Conservation (phyloP, 2,329 filamentous ascomycete species). For the Escovopsis weberi region DNA sequence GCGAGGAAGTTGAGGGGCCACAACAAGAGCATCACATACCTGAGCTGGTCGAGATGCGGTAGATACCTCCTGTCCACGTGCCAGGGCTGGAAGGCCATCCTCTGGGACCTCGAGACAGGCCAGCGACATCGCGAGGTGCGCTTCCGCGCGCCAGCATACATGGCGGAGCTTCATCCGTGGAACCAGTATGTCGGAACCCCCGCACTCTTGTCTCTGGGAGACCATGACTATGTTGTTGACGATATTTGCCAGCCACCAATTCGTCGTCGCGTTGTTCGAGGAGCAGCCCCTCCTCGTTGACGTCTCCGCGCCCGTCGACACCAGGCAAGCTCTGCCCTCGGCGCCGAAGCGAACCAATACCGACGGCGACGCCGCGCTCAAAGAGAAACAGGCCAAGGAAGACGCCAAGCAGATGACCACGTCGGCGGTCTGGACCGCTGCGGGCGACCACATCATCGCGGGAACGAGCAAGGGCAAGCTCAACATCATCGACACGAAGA, state of each 20-base stretch:
- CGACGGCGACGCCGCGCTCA: constrained; percentile 53
- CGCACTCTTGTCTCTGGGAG: too few relatives aligned
- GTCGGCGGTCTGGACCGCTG: constrained; percentile 73
- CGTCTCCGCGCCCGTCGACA: constrained; percentile 50
- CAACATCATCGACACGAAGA: constrained; percentile 80
- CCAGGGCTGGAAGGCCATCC: constrained; percentile 89
- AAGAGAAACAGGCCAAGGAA: constrained; percentile 77
- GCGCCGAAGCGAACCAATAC: constrained; percentile 60
- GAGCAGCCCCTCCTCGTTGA: constrained; percentile 84
- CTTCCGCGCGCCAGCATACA: constrained; percentile 88
- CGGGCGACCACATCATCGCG: constrained; percentile 77
- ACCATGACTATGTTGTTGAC: not conserved
- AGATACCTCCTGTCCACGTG: constrained; percentile 84
- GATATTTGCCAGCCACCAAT: constrained; percentile 49
- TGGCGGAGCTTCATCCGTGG: constrained; percentile 84
- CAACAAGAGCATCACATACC: constrained; percentile 80
- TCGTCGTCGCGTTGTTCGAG: constrained; percentile 87
- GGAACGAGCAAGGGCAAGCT: constrained; percentile 93
- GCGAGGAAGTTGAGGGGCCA: constrained; percentile 89
- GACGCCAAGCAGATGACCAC: constrained; percentile 94
- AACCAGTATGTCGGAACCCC: constrained; percentile 48
- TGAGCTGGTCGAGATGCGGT: constrained; percentile 90
- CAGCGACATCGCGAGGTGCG: constrained; percentile 69
- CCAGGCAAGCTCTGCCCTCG: constrained; percentile 68
- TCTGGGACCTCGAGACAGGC: constrained; percentile 73